Base-by-base conservation (phyloP, 768 basidiomycete species). In the Lepiota venenata region DNA sequence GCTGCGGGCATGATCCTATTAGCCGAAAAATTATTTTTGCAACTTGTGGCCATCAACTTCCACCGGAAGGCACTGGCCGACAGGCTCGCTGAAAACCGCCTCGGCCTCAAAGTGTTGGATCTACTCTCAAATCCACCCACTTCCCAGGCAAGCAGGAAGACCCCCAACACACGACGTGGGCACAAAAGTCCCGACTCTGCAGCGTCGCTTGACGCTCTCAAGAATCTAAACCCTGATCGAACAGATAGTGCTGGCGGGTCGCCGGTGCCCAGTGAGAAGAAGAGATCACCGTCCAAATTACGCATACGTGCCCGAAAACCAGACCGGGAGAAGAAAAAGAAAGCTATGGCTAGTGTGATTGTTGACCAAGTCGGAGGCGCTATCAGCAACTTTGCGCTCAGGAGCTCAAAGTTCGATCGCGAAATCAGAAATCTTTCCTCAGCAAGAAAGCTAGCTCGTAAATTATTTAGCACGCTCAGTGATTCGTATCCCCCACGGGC, bases 1-100 rank as follows among this genome's bases (percentile, higher is more conserved):
- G 66, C 76, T 2, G 63, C 74, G 21, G 69, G 71, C 16, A 71
- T 77, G 22, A 69, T 81, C 20, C 60, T 79, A 15, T 68, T 78
- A 8, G 64, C 65, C 6, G 76, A 80, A 48, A 79, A 77, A 64
- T 65, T 87, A 36, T 83, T 87, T 65, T 66, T 92, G 29, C 87
- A 84, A 61, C 83, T 84, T 56, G 82, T 91, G 42, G 88, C 90
- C 25, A 90, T 90, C 69, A 87, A 82, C 59, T 92, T 91, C 64
- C 88, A 91, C 64, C 77, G 82, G 58, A 86, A 80, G 52, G 87
- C 88, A 1, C 78, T 91, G 18, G 82, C 86, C 9, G 88, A 91
- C 51, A 83, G 88, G 36, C 69, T 91, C 14, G 71, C 74, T 7
- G 87, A 88, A 66, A 91, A 91, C 60, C 77, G 77, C 29, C 69